Base-by-base conservation (phyloP, 2,329 filamentous ascomycete species). In the Alternaria ethzedia region DNA sequence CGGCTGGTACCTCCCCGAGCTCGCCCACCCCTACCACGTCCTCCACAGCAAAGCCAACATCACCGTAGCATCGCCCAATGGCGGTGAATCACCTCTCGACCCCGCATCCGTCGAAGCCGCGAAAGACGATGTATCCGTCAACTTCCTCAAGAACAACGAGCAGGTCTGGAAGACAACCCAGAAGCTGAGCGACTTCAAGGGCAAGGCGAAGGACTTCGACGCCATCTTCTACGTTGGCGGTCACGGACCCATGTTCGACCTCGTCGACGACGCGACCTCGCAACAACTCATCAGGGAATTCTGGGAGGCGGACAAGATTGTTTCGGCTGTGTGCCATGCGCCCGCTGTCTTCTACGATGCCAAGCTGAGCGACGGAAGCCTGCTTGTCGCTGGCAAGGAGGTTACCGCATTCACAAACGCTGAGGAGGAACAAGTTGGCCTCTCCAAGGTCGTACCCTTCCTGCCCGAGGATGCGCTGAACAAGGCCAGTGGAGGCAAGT, bases 271-370 rank as follows among this genome's bases (percentile, higher is more conserved):
- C 73, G 66, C 80, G 20, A 81, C 83, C n/a, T 89, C 86, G 25
- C 86, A 88, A 68, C 80, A 84, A 65, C 80, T 92, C 36, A 87
- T 90, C 71, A 80, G 83, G 64, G 88, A 91, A 76, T 91, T 92
- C 76, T 86, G 84, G 71, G 80, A 82, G 43, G 83, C 84, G 4
- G 86, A 85, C 66, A 91, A 91, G 83, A 82, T 88, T 58, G 85
- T 92, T 13, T 82, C 87, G 0, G 88, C 90, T 4, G 89, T 92
- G 49, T 92, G 90, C 82, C 90, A 92, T 79, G 90, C 89, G 6
- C 88, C 90, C 3, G 86, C 86, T 4, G 90, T 86, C 12, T 82
- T 92, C 15, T 82, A 85, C 52, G 85, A 89, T 68, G 89, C 87
- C 36, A 86, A 84, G 65, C 67, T 79, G 6, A 69, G 65, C 10